Evolutionary conservation across 148 eudicot genomes (phyloP), one percentile per base, ranked within the genome.

Genomic region (Polygonum aviculare): DNA sequence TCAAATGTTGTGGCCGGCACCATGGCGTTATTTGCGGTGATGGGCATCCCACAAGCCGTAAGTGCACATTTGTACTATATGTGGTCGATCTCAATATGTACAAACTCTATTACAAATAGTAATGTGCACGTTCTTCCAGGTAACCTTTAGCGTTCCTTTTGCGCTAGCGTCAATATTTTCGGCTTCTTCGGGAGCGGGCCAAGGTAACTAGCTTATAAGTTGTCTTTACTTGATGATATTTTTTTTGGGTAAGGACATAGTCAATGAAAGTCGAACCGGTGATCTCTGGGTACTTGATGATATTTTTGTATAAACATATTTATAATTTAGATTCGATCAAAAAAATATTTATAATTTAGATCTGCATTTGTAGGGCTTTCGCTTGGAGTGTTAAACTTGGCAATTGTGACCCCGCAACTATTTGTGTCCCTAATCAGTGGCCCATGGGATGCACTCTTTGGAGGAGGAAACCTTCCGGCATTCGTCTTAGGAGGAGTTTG

Each of bases 1-100:
- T 3, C 44, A 0, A 87, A 83, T 9, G 84, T 89, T 3, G 87
- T 81, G 83, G 79, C 80, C 9, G 90, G 87, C 10, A 85, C 88
- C 3, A 72, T 94, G 54, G 60, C 88, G 19, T 78, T 94, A 12
- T 94, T 92, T 67, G 85, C 93, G 21, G 75, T 84, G 0, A 81
- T 94, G 77, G 98, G 98, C 12, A 86, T 94, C 50, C 98, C 98
- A 63, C 93, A 84, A 21, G 88, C 98, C 83, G 97, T 93, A 50
- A 81, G 90, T 83, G 33, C 16, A 48, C 60, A 2, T 45, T 47
- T 26, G 31, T 26, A 26, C 31, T 26, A 26, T 26, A 26, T 1
- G 31, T 0, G 31, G 1, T 26, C 31, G 31, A 69, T 18, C 4
- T 16, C 22, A 36, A 14, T 18, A 16, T 36, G 73, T 33, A 36